Base-by-base conservation (phyloP, 2,329 filamentous ascomycete species). In the Hymenoscyphus occultus region DNA sequence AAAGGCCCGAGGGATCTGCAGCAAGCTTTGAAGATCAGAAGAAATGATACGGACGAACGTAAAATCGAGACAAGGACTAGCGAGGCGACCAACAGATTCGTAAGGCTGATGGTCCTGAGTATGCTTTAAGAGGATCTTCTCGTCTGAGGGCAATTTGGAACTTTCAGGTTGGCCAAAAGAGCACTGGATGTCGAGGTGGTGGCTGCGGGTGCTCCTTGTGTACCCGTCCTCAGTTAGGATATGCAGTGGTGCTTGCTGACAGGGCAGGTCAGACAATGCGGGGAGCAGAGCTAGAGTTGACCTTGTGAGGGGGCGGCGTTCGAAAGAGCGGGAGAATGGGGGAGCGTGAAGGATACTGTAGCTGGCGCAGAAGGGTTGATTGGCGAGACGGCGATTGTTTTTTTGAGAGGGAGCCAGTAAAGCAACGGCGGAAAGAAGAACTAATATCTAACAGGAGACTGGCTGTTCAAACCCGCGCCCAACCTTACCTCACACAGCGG, bases 1-100 rank as follows among this genome's bases (percentile, higher is more conserved):
- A 63, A 65, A 57, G 31, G 61, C 62, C 69, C 69, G 67, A 66
- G 60, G 42, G 60, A 51, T 69, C 64, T 70, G 65, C 65, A 65
- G 63, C 56, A 59, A 61, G 64, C 62, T 65, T 65, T 68, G 51
- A 51, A 61, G 65, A 62, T 56, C 60, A 62, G 35, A 16, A 9
- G 13, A 48, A 39, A 57, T 62, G 64, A 19, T 42, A 12, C 39
- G 12, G 31, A 62, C 65, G 62, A 68, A 63, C 62, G 60, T 66
- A 64, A 48, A 56, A 62, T 42, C 67, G 62, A 70, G 63, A 69
- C 65, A 62, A 64, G 40, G 39, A 57, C n/a, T 39, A 40, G 35
- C 63, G 42, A 51, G 63, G 64, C 67, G 67, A 62, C 66, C 67
- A 68, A 60, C 63, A 62, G 32, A 16, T 51, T 28, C 59, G 64